These are phyloP conservation scores for Uronychia setigera DNA, from an alignment of 73 alveolate species.

Conservation along the genomic window DNA sequence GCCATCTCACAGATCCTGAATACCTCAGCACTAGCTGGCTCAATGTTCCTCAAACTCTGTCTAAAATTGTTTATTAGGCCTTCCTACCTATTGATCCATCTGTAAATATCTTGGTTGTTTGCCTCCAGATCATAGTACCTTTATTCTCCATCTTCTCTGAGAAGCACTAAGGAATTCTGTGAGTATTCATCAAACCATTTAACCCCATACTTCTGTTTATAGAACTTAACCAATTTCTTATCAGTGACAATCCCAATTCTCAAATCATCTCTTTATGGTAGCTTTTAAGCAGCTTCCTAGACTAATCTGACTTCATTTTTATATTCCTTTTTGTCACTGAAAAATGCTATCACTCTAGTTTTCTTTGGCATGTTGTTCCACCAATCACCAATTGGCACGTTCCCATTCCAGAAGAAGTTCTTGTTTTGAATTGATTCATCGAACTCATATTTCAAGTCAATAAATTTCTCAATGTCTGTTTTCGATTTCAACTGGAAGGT, in stretches of 20 bases:
- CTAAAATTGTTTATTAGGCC: not conserved
- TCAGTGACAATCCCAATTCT: constrained; percentile 36
- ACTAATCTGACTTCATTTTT: constrained; percentile 32
- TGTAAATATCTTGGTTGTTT: constrained; percentile 20
- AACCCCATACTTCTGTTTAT: constrained; percentile 39
- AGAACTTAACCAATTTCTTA: constrained; percentile 10
- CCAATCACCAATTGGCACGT: constrained; percentile 53
- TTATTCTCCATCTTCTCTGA: constrained; percentile 33
- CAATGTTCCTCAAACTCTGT: constrained; percentile 19
- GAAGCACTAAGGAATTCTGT: constrained; percentile 42
- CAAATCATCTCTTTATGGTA: constrained; percentile 46
- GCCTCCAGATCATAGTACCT: constrained; percentile 34
- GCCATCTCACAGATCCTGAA: not conserved
- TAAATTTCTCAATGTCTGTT: constrained; percentile 31
- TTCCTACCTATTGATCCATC: constrained; percentile 32
- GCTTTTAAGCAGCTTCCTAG: constrained; percentile 38
- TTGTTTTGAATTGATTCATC: constrained; percentile 27
- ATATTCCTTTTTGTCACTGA: constrained; percentile 50
- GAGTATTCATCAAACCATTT: constrained; percentile 55
- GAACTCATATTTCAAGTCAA: constrained; percentile 30
- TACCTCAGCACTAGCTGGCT: constrained; percentile 33
- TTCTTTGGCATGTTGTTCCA: constrained; percentile 26
- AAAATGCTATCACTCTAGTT: constrained; percentile 48
- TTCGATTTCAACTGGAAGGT: constrained; percentile 2
- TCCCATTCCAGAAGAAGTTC: constrained; percentile 25